Percentiles rank a stretch among this genome's conserved stretches.
These are phyloP conservation scores for Boletus vinaceobasis DNA, from an alignment of 768 basidiomycete genomes.

Conservation along the genomic window DNA sequence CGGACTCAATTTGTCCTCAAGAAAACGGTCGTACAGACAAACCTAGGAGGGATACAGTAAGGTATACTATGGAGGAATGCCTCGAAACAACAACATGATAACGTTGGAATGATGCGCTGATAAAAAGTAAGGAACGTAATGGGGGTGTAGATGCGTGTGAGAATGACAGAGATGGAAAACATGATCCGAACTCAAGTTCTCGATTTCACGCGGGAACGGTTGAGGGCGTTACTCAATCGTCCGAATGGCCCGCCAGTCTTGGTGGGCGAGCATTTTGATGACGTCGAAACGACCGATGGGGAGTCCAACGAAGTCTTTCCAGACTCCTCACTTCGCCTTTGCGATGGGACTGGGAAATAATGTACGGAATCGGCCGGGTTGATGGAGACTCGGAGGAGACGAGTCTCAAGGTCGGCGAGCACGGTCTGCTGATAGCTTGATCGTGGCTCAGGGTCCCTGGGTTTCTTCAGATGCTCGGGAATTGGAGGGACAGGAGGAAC, in stretches of 20 bases:
- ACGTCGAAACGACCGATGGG: constrained; percentile 26
- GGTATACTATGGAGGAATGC: background rate
- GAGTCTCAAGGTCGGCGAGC: constrained; percentile 31
- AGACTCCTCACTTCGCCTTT: constrained; percentile 29
- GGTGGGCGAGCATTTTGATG: constrained; percentile 17
- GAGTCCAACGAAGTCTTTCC: constrained; percentile 27
- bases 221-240: constrained; percentile 18
- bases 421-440: constrained; percentile 31
- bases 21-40: background rate
- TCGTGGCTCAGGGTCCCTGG: constrained; percentile 10
- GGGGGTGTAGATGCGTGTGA: constrained; percentile 1
- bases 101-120: constrained; percentile 15
- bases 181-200: constrained; percentile 4
- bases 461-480: constrained; percentile 24
- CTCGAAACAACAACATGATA: background rate
- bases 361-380: constrained; percentile 32
- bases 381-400: constrained; percentile 23
- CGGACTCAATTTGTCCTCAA: background rate
- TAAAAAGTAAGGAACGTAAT: constrained; percentile 15
- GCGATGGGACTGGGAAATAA: constrained; percentile 33
- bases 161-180: background rate
- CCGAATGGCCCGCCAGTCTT: constrained; percentile 22
- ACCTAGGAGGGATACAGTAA: constrained; percentile 13
- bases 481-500: constrained; percentile 27
- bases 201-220: constrained; percentile 23